Evolutionary conservation across 257 asterid genomes (phyloP), one percentile per base, ranked within the genome.

Genomic region (Apocynum venetum): DNA sequence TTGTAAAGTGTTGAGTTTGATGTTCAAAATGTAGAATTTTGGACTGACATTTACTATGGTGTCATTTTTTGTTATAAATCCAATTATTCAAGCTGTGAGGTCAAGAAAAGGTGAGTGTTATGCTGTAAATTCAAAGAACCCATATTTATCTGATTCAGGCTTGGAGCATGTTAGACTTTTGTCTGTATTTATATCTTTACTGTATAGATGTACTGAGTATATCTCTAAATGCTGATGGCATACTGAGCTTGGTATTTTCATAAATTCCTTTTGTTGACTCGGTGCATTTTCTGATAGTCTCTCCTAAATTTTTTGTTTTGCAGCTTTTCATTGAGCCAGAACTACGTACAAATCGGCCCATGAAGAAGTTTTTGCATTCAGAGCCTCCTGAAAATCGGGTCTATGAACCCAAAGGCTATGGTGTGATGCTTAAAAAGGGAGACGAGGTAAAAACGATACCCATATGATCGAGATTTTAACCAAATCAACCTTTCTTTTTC

Each of bases 281-380:
- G 20, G 3, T 15, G 36, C 15, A 64, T 77, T 51, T 64, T 73
- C 79, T 72, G 77, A 44, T 76, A 17, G 35, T 65, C 72, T 10
- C 38, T 78, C 47, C n/a, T 10, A n/a, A 14, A 49, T 51, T 8
- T 15, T 66, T 67, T 47, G 15, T 48, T 15, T 78, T 65, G 68
- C 89, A 95, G 99, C 97, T 95, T 88, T 88, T 83, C 71, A 85
- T 93, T 59, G 99, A 93, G 80, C 97, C 96, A 72, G 81, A 86
- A 65, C 84, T 95, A 71, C 90, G 76, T 79, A 93, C 98, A 72
- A 95, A 95, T 85, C 85, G 73, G 74, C 96, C 98, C 73, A 84
- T 75, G 73, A 90, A 84, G 88, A 88, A 88, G 84, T 72, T 93
- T 84, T 84, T 90, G 57, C 93, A 84, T 74, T 74, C 91, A 35